Percentiles rank a stretch among this genome's conserved stretches.
Evolutionary conservation across 768 basidiomycete species (phyloP).

Genomic region (Pulveroboletus ravenelii): DNA sequence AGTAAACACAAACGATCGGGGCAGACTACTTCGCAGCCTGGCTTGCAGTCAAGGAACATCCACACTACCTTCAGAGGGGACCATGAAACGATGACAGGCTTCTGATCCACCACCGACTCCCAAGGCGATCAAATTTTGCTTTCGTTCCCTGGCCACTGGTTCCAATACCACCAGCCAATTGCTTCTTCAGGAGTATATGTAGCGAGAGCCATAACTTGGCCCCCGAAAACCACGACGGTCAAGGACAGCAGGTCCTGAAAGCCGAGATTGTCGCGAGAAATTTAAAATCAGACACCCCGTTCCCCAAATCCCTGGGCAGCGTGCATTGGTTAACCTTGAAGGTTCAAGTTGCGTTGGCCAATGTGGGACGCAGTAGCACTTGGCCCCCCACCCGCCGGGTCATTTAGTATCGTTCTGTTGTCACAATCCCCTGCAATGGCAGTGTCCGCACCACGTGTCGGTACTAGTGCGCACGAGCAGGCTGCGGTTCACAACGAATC

Average conservation of each 20-base stretch:
- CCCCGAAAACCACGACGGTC: slow-evolving; percentile 19
- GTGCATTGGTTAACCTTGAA: slow-evolving; percentile 27
- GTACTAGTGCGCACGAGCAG: slow-evolving; percentile 33
- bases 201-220: slow-evolving; percentile 46
- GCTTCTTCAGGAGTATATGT: slow-evolving; percentile 39
- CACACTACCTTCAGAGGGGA: slow-evolving; percentile 43
- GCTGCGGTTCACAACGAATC: slow-evolving; percentile 46
- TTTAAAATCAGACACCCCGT: slow-evolving; percentile 37
- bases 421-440: too few relatives aligned
- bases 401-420: too few relatives aligned
- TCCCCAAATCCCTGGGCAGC: slow-evolving; percentile 34
- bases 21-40: slow-evolving; percentile 31
- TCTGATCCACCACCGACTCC: slow-evolving; percentile 47
- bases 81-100: slow-evolving; percentile 39
- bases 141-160: slow-evolving; percentile 46
- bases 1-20: background rate
- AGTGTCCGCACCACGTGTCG: too few relatives aligned
- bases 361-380: slow-evolving; percentile 34
- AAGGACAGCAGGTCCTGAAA: slow-evolving; percentile 35
- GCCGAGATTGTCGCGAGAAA: slow-evolving; percentile 47
- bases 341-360: background rate
- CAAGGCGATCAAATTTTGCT: slow-evolving; percentile 37
- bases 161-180: slow-evolving; percentile 46
- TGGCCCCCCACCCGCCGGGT: slow-evolving; percentile 16
- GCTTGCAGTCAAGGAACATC: slow-evolving; percentile 47